Evolutionary conservation across 2,329 filamentous ascomycete genomes (phyloP).

Genomic region (Aureobasidium musti): DNA sequence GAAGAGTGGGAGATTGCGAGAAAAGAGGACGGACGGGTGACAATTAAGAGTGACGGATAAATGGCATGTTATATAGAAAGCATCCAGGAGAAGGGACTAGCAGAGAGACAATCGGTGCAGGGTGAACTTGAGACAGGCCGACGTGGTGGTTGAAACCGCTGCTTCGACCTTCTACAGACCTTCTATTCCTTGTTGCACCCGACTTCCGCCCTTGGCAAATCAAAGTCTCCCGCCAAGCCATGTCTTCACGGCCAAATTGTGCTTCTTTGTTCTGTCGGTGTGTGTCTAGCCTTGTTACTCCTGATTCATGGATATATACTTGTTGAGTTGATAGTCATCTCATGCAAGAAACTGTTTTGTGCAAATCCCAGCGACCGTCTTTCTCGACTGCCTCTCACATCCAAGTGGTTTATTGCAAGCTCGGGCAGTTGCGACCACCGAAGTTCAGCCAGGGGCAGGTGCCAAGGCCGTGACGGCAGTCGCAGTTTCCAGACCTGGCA

Average conservation of each 20-base stretch:
- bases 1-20: not conserved
- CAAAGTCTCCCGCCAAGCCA: not conserved
- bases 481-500: conserved; percentile 19
- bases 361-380: not conserved
- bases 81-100: conserved; percentile 1
- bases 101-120: not conserved
- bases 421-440: conserved; percentile 12
- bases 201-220: conserved; percentile 15
- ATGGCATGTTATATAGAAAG: conserved; percentile 3
- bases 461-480: conserved; percentile 26
- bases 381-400: not conserved
- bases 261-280: conserved; percentile 16
- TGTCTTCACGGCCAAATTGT: not conserved
- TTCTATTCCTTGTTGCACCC: conserved; percentile 2
- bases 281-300: not conserved
- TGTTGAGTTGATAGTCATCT: not conserved
- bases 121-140: conserved; percentile 8
- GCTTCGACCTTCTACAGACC: conserved; percentile 14
- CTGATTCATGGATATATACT: not conserved
- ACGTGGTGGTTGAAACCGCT: conserved; percentile 1
- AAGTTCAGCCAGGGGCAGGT: not conserved
- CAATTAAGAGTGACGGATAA: not conserved
- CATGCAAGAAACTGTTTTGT: not conserved
- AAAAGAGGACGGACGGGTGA: not conserved
- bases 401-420: not conserved